Evolutionary conservation across 345 rosid genomes (phyloP), one percentile per base, ranked within the genome.

Genomic region (Bretschneidera sinensis): DNA sequence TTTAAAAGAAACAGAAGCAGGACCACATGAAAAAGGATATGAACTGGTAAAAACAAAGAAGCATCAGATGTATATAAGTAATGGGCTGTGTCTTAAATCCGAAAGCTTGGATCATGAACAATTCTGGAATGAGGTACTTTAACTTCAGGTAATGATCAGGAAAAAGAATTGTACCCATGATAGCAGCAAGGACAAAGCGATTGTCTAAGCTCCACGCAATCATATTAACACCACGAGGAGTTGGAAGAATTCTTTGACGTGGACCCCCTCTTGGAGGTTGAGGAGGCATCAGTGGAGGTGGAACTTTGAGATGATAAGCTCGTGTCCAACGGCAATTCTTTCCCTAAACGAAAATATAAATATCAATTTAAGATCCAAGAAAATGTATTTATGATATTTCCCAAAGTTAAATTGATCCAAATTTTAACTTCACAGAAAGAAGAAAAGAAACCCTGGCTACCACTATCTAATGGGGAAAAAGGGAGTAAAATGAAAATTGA

Each of bases 141-240:
- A 31, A 31, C 35, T 31, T 31, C 9, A 31, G 35, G 10, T 25
- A 43, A 35, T 34, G 54, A 13, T 43, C 33, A 13, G 53, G n/a
- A 43, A n/a, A 47, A 53, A 25, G 55, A 39, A 55, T 67, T 39
- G 57, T 88, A 95, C 99, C 99, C 97, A 95, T 95, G 54, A 85
- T 86, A 69, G 99, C 99, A 22, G 99, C 99, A 71, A 95, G 99
- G 69, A 95, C 99, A 69, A 95, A 95, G 63, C 99, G 92, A 75
- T 95, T 95, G 75, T 95, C 97, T 45, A 95, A 82, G 81, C 99
- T 95, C 99, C 99, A 91, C 19, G 78, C 76, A 48, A 95, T 85
- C 99, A 95, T 95, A 74, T 88, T 95, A 51, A 95, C 99, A 67
- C 99, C 99, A 54, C 99, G 97, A 48, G 95, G 99, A 62, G 96